Evolutionary conservation across 225 moss, liverwort and hornwort species (phyloP), one percentile per base, ranked within the genome.

Genomic region (Anthoceros angustus): DNA sequence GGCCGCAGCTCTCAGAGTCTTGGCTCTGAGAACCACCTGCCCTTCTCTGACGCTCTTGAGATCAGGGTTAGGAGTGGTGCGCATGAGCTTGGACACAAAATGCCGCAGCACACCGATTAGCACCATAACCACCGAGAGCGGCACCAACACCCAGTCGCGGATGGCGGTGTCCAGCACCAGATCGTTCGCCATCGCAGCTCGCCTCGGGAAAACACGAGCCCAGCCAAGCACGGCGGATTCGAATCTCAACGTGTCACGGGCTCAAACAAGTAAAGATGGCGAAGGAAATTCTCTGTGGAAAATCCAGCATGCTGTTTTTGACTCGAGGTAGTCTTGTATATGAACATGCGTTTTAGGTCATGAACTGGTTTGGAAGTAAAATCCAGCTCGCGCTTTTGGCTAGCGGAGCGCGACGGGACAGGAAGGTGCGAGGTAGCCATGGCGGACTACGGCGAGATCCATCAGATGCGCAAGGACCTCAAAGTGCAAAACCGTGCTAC

Each of bases 401-500:
- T 1, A 32, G 32, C 32, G 32, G 32, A 32, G 32, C 32, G 32
- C 32, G 32, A 4, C 32, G 32, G 32, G 2, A 32, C 32, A 1
- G 32, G 32, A 32, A 32, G 32, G 32, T 32, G 32, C 4, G 32
- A 32, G 32, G 55, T 4, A 55, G 74, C 63, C 43, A 98, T 98
- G 98, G 89, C 85, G 66, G 98, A 98, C 70, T 92, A 89, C 50
- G 92, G 87, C 69, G 98, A 98, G 67, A 84, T 92, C 38, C 92
- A 87, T 77, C 55, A 55, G n/a, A 83, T 98, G 92, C 98, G 92
- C 14, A 98, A 92, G 77, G 92, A 92, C 64, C 86, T 86, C 42
- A 98, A 98, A 74, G 89, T 88, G 60, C 98, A 92, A 62, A 98
- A 98, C 69, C 89, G 98, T 11, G 98, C 98, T 25, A 98, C 98